Evolutionary conservation across 495 filamentous ascomycete genomes (phyloP).

Genomic region (Penicillium goetzii): DNA sequence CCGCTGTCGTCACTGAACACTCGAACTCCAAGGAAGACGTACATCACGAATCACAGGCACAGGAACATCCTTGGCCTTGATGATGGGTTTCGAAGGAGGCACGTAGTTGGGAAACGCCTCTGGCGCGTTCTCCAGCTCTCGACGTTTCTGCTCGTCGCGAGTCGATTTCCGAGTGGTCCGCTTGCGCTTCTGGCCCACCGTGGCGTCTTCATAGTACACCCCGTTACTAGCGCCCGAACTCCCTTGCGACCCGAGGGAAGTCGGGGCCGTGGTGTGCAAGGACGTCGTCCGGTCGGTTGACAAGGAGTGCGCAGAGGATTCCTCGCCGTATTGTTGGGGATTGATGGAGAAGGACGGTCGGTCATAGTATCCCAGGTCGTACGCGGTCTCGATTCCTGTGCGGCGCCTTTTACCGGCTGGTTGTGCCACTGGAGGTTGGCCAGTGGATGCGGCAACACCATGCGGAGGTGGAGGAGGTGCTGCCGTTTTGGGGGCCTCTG

Average conservation of each 20-base stretch:
- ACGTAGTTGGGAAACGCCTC: slow-evolving; percentile 79
- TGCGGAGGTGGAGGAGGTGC: slow-evolving; percentile 31
- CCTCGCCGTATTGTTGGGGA: slow-evolving; percentile 64
- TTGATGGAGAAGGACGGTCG: slow-evolving; percentile 70
- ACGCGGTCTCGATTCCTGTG: slow-evolving; percentile 62
- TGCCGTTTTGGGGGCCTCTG: slow-evolving; percentile 50
- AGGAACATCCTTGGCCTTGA: slow-evolving; percentile 89
- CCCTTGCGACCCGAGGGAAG: slow-evolving; percentile 79
- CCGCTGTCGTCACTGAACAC: not conserved
- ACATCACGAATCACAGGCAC: slow-evolving; percentile 85
- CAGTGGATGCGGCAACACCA: slow-evolving; percentile 11
- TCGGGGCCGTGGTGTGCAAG: slow-evolving; percentile 85
- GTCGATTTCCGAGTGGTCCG: slow-evolving; percentile 75
- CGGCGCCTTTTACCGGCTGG: slow-evolving; percentile 68
- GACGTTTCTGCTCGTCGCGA: slow-evolving; percentile 77
- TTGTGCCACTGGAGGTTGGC: slow-evolving; percentile 39
- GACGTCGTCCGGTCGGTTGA: slow-evolving; percentile 89
- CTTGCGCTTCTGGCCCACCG: slow-evolving; percentile 83
- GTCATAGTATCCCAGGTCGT: slow-evolving; percentile 66
- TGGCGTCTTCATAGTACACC: slow-evolving; percentile 55
- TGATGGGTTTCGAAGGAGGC: slow-evolving; percentile 82
- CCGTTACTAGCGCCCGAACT: slow-evolving; percentile 63
- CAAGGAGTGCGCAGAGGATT: slow-evolving; percentile 69
- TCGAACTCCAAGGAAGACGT: slow-evolving; percentile 45
- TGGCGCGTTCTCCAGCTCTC: slow-evolving; percentile 66